Evolutionary conservation across 192 early-diverging fungal genomes (phyloP).

Genomic region (Helicostylum pulchrum): DNA sequence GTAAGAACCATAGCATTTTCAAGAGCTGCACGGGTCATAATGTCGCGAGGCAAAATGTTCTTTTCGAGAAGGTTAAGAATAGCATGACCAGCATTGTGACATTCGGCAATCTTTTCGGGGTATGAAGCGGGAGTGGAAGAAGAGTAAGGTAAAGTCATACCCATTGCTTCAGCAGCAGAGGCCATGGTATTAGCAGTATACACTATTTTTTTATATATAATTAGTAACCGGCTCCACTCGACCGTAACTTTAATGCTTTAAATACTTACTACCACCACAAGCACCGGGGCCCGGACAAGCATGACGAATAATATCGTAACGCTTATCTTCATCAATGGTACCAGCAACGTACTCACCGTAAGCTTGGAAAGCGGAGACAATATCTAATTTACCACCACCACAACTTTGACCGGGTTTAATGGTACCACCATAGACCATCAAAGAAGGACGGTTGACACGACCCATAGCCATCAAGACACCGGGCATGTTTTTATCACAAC

Average conservation of each 20-base stretch:
- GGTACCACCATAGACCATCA: conserved; percentile 99
- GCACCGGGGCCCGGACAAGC: conserved; percentile 90
- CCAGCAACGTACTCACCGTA: conserved; percentile 94
- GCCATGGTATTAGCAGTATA: conserved; percentile 67
- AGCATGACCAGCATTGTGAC: conserved; percentile 74
- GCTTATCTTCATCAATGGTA: conserved; percentile 83
- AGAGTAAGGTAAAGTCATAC: conserved; percentile 94
- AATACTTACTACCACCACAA: conserved; percentile 86
- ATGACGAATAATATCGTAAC: conserved; percentile 68
- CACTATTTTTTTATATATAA: conserved; percentile 8
- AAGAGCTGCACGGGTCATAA: conserved; percentile 93
- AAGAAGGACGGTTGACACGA: conserved; percentile 90
- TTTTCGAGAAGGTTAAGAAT: conserved; percentile 88
- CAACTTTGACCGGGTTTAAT: conserved; percentile 79
- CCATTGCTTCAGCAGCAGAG: conserved; percentile 94
- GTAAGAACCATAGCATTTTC: conserved; percentile 95
- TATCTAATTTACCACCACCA: conserved; percentile 72
- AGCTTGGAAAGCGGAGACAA: conserved; percentile 96
- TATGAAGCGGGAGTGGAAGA: conserved; percentile 92
- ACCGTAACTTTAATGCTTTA: not conserved
- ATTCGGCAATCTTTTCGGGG: conserved; percentile 88
- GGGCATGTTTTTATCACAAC: conserved; percentile 98
- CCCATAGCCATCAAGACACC: conserved; percentile 96
- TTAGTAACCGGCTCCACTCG: too few relatives aligned
- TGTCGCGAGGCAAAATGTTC: conserved; percentile 92